Evolutionary conservation across 208 protist genomes (phyloP).

Genomic region (Leishmania martiniquensis): DNA sequence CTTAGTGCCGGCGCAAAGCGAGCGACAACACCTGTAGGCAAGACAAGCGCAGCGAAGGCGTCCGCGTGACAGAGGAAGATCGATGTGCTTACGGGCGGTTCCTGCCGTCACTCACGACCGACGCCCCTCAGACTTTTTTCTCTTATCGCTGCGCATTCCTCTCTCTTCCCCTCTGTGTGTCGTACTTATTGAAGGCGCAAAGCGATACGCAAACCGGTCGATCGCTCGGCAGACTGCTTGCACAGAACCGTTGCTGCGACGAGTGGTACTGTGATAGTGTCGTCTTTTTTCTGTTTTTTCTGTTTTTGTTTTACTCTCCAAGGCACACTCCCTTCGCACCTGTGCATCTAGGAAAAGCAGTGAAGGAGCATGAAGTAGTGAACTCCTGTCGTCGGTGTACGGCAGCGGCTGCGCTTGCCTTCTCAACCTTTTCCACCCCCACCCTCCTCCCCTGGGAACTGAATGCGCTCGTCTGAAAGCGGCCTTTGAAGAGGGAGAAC

Average conservation of each 20-base stretch:
- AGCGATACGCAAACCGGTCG: background rate
- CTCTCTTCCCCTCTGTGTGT: background rate
- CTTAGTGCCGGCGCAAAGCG: conserved; percentile 5
- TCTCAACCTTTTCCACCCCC: background rate
- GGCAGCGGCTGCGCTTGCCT: background rate
- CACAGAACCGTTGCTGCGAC: background rate
- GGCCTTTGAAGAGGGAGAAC: background rate
- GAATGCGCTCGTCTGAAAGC: background rate
- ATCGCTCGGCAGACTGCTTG: background rate
- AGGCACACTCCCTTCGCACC: background rate
- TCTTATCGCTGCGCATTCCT: background rate
- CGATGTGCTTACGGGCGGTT: background rate
- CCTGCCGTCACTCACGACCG: background rate
- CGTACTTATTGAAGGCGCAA: background rate
- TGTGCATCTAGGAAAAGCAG: background rate
- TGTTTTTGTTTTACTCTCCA: background rate
- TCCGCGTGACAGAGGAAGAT: background rate
- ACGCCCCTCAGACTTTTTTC: background rate
- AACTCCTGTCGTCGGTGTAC: background rate
- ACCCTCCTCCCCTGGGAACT: background rate
- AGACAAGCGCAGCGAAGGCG: conserved; percentile 6
- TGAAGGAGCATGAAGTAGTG: background rate
- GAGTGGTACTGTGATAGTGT: background rate
- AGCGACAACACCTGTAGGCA: background rate
- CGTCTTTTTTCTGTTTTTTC: background rate